Percentiles rank a stretch among this genome's conserved stretches.
phyloP scores from a whole-genome alignment of 257 asterid species.

The Nyctanthes arbortristis region DNA sequence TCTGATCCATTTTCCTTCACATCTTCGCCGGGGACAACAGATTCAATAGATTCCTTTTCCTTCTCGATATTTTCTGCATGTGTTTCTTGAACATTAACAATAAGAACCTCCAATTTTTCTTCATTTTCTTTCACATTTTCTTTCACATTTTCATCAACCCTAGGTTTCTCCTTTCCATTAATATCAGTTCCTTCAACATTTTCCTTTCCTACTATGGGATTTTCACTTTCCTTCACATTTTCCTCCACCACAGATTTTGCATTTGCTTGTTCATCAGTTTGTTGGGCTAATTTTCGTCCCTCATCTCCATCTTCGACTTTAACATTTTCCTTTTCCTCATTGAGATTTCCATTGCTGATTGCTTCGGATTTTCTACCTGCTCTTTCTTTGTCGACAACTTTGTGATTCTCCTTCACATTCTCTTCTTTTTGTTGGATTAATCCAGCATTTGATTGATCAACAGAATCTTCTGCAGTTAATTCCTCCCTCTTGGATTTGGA shows the following conservation, averaged over 20 bases:
- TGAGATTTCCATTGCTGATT: no score
- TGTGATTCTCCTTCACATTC: not conserved
- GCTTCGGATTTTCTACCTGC: no score
- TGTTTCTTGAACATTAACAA: constrained; percentile 16
- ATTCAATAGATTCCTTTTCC: constrained; percentile 19
- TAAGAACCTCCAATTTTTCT: constrained; percentile 1
- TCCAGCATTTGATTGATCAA: no score
- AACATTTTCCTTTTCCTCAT: constrained; percentile 10
- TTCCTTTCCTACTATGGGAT: constrained; percentile 11
- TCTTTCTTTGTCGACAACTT: no score
- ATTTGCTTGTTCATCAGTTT: constrained; percentile 7
- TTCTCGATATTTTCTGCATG: constrained; percentile 15
- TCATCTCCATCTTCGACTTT: constrained; percentile 10
- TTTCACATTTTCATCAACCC: no score
- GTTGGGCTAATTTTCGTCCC: not conserved
- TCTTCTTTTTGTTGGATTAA: not conserved
- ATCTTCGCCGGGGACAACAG: constrained; percentile 12
- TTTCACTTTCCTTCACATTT: constrained; percentile 1
- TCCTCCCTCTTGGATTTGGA: constrained; percentile 37
- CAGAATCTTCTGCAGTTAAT: constrained; percentile 16
- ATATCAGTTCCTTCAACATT: no score
- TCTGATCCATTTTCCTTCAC: constrained; percentile 14
- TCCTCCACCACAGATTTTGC: constrained; percentile 10
- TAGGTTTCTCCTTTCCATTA: constrained; percentile 18
- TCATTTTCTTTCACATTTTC: not conserved